phyloP scores from a whole-genome alignment of 176 grass and related monocot genomes.

The Chrysopogon serrulatus region DNA sequence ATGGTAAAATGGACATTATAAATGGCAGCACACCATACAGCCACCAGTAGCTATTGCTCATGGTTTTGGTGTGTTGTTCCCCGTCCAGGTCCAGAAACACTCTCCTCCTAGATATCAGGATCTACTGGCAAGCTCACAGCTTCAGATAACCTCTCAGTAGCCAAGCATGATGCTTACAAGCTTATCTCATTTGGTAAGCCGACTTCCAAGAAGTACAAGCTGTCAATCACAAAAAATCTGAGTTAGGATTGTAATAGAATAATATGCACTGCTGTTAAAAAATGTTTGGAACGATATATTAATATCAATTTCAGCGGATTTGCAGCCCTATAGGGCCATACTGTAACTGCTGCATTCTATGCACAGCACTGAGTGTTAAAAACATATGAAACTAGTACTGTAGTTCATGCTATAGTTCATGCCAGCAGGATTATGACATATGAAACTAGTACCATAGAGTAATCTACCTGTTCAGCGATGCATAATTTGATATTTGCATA shows the following conservation, averaged over 20 bases:
- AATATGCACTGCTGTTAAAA: background rate
- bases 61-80: background rate
- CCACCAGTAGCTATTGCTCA: constrained; percentile 7
- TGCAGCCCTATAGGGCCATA: background rate
- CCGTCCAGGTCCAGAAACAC: background rate
- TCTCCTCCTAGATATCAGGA: background rate
- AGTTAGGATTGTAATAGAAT: constrained; percentile 20
- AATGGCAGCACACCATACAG: too few relatives aligned
- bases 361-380: background rate
- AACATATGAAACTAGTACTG: background rate
- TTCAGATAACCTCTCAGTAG: background rate
- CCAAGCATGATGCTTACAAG: background rate
- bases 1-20: too few relatives aligned
- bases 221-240: constrained; percentile 25
- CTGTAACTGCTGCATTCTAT: background rate
- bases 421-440: background rate
- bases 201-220: constrained; percentile 90
- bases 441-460: too few relatives aligned
- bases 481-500: too few relatives aligned
- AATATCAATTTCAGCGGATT: background rate
- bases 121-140: background rate
- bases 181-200: constrained; percentile 73
- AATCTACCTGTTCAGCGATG: too few relatives aligned
- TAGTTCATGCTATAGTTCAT: constrained; percentile 8
- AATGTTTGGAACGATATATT: background rate